phyloP scores from a whole-genome alignment of 2,329 filamentous ascomycete genomes.

The Neofusicoccum ribis region DNA sequence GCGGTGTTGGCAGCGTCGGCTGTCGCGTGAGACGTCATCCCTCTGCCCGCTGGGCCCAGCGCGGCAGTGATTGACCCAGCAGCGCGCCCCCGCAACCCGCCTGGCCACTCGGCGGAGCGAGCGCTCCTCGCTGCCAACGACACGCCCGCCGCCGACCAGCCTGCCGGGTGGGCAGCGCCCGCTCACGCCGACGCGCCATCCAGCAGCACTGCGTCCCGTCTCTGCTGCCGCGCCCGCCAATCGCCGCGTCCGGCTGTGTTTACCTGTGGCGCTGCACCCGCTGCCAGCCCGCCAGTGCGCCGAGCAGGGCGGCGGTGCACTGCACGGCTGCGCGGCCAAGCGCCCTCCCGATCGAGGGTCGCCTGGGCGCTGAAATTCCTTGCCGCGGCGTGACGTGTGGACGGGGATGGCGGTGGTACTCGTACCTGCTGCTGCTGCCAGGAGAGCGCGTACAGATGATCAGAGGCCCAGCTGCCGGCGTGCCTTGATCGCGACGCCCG shows the following conservation, averaged over 20 bases:
- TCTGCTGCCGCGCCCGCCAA: not conserved
- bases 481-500: not conserved
- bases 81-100: not conserved
- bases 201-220: too few relatives aligned
- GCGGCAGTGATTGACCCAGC: not conserved
- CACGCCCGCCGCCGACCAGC: too few relatives aligned
- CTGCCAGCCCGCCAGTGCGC: not conserved
- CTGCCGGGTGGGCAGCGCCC: too few relatives aligned
- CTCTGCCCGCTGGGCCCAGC: not conserved
- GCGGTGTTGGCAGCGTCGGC: not conserved
- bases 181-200: too few relatives aligned
- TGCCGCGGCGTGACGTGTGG: not conserved
- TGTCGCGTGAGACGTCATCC: slow-evolving; percentile 8
- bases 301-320: not conserved
- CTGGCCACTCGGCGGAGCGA: not conserved
- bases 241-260: not conserved
- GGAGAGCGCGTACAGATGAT: not conserved
- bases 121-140: not conserved
- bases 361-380: not conserved
- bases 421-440: not conserved
- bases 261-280: slow-evolving; percentile 1
- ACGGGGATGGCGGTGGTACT: not conserved
- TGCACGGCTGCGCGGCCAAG: too few relatives aligned
- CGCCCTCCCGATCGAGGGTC: too few relatives aligned
- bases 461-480: not conserved